These are phyloP conservation scores for Carex kokanica DNA, from an alignment of 176 grass and related monocot genomes.

Conservation along the genomic window DNA sequence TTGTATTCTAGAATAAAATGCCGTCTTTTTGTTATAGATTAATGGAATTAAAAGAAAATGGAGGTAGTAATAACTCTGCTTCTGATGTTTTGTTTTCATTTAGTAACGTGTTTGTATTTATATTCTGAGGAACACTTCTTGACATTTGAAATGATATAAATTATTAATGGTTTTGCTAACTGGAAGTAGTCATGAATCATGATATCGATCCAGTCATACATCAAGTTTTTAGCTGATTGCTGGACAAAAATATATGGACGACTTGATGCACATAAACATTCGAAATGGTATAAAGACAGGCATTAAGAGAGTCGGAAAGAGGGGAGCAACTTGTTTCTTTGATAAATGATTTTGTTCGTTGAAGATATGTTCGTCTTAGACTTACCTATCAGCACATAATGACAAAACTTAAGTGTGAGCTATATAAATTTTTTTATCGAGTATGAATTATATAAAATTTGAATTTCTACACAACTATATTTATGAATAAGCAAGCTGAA, in stretches of 20 bases:
- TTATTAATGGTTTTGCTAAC: slow-evolving; percentile 1
- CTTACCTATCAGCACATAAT: not conserved
- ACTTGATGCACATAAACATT: too few species aligned
- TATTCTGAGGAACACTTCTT: not conserved
- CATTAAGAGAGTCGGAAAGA: too few species aligned
- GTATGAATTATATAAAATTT: not conserved
- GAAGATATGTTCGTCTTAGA: not conserved
- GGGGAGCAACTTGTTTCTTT: too few species aligned
- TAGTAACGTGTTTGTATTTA: slow-evolving; percentile 12
- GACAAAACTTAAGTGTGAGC: not conserved
- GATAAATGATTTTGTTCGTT: not conserved
- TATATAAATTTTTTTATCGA: not conserved
- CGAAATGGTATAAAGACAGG: too few species aligned
- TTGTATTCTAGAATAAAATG: not conserved
- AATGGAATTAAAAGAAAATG: not conserved
- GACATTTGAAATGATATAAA: slow-evolving; percentile 10
- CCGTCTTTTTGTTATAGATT: not conserved
- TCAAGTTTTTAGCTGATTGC: not conserved
- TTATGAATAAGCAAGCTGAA: not conserved
- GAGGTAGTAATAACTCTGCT: not conserved
- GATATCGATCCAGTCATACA: not conserved
- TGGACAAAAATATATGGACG: too few species aligned
- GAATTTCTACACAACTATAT: not conserved
- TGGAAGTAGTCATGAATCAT: not conserved
- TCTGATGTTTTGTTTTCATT: slow-evolving; percentile 16